Evolutionary conservation across 2,329 filamentous ascomycete genomes (phyloP).

Genomic region (Talaromyces atroroseus): DNA sequence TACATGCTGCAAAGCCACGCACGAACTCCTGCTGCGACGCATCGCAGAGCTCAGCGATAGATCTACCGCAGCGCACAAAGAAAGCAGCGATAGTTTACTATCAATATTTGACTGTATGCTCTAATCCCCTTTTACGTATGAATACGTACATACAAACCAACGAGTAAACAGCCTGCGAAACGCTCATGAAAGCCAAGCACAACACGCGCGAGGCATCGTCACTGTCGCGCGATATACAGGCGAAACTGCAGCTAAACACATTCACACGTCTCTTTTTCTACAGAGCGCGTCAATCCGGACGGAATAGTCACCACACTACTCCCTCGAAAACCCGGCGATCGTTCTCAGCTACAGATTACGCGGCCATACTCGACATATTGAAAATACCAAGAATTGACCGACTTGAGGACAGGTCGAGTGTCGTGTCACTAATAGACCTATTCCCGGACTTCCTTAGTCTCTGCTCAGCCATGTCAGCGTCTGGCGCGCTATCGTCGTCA

Average conservation of each 20-base stretch:
- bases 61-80: conserved; percentile 5
- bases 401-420: conserved; percentile 12
- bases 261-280: conserved; percentile 43
- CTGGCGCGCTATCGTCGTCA: conserved; percentile 21
- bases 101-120: conserved; percentile 26
- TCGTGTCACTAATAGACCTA: conserved; percentile 35
- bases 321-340: too few relatives aligned
- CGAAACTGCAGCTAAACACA: conserved; percentile 46
- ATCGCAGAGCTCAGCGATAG: conserved; percentile 10
- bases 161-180: conserved; percentile 35
- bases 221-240: conserved; percentile 36
- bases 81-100: conserved; percentile 17
- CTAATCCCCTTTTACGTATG: too few relatives aligned
- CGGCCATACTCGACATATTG: conserved; percentile 19
- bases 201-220: conserved; percentile 23
- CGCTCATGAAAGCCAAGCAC: conserved; percentile 35
- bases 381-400: conserved; percentile 23
- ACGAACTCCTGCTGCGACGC: conserved; percentile 35
- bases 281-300: conserved; percentile 24
- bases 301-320: neutral
- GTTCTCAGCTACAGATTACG: neutral
- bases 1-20: conserved; percentile 44
- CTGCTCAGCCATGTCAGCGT: conserved; percentile 21
- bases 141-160: too few relatives aligned
- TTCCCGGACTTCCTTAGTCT: conserved; percentile 47